phyloP scores from a whole-genome alignment of 305 asterid species.

The Withania somnifera region DNA sequence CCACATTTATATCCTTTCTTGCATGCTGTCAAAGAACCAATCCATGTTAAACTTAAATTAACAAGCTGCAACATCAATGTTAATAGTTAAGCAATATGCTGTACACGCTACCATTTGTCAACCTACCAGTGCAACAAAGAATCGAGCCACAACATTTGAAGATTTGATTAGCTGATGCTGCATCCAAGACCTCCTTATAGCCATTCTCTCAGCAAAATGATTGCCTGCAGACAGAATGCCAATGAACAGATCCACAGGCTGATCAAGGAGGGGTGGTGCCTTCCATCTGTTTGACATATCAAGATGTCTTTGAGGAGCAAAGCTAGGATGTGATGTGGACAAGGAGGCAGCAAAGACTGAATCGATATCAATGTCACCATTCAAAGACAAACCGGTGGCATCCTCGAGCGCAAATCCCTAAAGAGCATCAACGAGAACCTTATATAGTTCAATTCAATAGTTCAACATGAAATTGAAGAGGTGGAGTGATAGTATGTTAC shows the following conservation, averaged over 20 bases:
- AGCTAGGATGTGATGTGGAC: constrained; percentile 68
- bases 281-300: constrained; percentile 64
- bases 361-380: constrained; percentile 58
- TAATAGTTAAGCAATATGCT: background rate
- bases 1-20: constrained; percentile 21
- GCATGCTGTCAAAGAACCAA: constrained; percentile 10
- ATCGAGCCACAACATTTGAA: constrained; percentile 59
- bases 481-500: constrained; percentile 17
- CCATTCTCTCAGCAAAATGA: constrained; percentile 82
- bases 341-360: constrained; percentile 63
- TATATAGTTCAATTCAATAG: constrained; percentile 1
- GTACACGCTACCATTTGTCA: background rate
- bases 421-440: constrained; percentile 1
- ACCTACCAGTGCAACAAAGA: constrained; percentile 73
- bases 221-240: constrained; percentile 81
- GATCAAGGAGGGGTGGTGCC: constrained; percentile 48
- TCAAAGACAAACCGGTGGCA: constrained; percentile 66
- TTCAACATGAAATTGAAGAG: background rate
- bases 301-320: constrained; percentile 65
- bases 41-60: background rate
- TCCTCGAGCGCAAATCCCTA: constrained; percentile 79
- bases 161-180: constrained; percentile 56
- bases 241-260: constrained; percentile 50
- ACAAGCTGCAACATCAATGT: background rate
- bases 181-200: constrained; percentile 79